Evolutionary conservation across 2,329 filamentous ascomycete species (phyloP).

Genomic region (Fusarium decemcellulare): DNA sequence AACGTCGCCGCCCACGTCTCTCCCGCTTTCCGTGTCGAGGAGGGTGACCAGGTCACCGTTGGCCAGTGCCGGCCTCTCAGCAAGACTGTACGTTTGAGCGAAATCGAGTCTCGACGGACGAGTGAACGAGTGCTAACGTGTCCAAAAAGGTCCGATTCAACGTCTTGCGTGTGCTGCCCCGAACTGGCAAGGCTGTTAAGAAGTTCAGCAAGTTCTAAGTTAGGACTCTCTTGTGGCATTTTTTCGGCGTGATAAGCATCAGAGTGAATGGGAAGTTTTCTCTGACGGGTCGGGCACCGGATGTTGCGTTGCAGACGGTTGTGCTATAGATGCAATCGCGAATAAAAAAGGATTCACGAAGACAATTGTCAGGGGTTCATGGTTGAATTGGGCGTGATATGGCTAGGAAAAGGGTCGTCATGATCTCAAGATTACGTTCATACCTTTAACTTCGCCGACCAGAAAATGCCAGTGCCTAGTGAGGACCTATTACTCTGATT

Average conservation of each 20-base stretch:
- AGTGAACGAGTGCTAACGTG: conserved; percentile 41
- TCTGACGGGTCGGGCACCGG: conserved; percentile 58
- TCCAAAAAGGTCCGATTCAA: conserved; percentile 91
- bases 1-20: conserved; percentile 99
- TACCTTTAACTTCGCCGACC: conserved; percentile 46
- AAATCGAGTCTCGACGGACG: background rate
- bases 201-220: conserved; percentile 98
- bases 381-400: conserved; percentile 48
- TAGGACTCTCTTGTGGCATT: conserved; percentile 65
- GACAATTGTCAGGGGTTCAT: conserved; percentile 51
- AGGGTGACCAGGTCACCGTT: conserved; percentile 99
- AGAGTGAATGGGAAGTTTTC: conserved; percentile 54
- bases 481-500: conserved; percentile 28
- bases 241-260: conserved; percentile 69
- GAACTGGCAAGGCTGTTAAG: conserved; percentile 98
- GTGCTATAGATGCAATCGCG: conserved; percentile 62
- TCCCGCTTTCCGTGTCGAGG: conserved; percentile 99
- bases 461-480: conserved; percentile 41
- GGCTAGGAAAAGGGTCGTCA: conserved; percentile 47
- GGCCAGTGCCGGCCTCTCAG: conserved; percentile 99
- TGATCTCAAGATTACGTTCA: conserved; percentile 50
- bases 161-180: conserved; percentile 97
- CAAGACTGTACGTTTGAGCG: conserved; percentile 89
- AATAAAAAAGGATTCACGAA: conserved; percentile 60
- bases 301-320: conserved; percentile 60